Percentiles rank a stretch among this genome's conserved stretches.
phyloP scores from a whole-genome alignment of 2,329 filamentous ascomycete species.

The Sporothrix phasma region DNA sequence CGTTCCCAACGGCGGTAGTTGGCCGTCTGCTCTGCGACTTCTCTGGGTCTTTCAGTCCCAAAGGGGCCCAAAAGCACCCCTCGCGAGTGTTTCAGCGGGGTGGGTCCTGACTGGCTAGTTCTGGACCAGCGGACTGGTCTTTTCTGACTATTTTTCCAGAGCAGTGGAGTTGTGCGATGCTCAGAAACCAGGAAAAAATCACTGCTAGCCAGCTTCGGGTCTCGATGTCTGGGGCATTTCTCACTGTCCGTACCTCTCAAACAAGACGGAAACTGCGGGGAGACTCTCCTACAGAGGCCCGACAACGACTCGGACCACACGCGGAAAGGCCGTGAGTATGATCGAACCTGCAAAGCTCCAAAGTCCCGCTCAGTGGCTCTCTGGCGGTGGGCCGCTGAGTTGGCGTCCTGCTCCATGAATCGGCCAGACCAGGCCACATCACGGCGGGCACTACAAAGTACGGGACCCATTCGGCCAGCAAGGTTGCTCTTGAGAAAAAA shows the following conservation, averaged over 20 bases:
- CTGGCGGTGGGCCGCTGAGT: neutral
- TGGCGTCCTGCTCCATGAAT: neutral
- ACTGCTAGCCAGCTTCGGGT: neutral
- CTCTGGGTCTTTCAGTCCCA: neutral
- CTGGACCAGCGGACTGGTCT: neutral
- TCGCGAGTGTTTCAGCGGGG: constrained; percentile 15
- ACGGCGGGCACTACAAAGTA: neutral
- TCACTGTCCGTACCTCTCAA: neutral
- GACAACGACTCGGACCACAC: too few species aligned
- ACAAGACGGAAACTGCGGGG: constrained; percentile 13
- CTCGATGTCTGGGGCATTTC: neutral
- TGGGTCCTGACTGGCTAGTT: constrained; percentile 10
- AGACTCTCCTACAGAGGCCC: neutral
- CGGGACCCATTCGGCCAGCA: constrained; percentile 2
- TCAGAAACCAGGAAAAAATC: neutral
- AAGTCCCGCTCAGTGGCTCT: neutral
- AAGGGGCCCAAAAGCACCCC: neutral
- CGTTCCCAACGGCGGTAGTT: constrained; percentile 13
- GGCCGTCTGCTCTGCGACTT: neutral
- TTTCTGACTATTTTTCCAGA: neutral
- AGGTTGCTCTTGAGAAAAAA: constrained; percentile 2
- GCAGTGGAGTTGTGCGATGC: neutral
- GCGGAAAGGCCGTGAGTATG: neutral
- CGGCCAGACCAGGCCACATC: neutral
- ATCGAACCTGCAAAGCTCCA: neutral